These are phyloP conservation scores for Penicillium sp. DNA, from an alignment of 2,329 filamentous ascomycete genomes.

Conservation along the genomic window DNA sequence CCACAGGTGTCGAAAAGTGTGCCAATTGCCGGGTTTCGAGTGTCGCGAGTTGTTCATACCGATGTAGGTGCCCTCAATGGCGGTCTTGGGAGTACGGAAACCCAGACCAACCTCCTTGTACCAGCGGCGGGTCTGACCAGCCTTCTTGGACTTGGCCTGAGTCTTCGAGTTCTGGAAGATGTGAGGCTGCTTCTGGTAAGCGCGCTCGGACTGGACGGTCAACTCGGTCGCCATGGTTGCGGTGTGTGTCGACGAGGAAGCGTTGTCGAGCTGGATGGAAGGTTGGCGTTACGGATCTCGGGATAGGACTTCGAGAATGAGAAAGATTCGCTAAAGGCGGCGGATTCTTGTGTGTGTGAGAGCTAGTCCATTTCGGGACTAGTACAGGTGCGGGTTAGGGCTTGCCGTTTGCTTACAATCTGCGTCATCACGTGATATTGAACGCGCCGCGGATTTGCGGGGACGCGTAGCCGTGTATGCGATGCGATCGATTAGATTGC, in stretches of 20 bases:
- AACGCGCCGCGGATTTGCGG: constrained; percentile 24
- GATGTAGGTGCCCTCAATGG: constrained; percentile 99
- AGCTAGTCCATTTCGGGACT: constrained; percentile 29
- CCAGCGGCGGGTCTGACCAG: constrained; percentile 93
- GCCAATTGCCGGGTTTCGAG: constrained; percentile 16
- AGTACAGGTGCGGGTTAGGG: constrained; percentile 36
- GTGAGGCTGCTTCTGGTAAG: constrained; percentile 99
- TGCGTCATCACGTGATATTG: constrained; percentile 23
- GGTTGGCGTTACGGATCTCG: constrained; percentile 28
- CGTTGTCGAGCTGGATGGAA: constrained; percentile 32
- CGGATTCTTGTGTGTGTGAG: constrained; percentile 36
- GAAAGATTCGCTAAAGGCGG: constrained; percentile 33
- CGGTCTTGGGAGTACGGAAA: constrained; percentile 96
- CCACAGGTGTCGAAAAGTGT: constrained; percentile 15
- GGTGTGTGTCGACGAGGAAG: constrained; percentile 45
- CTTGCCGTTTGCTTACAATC: constrained; percentile 40
- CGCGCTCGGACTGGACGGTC: constrained; percentile 99
- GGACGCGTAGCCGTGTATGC: constrained; percentile 3
- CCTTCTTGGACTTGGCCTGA: constrained; percentile 71
- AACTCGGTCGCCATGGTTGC: constrained; percentile 93
- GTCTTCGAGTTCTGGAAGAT: constrained; percentile 99
- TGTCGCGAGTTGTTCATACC: constrained; percentile 60
- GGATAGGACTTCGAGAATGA: constrained; percentile 33
- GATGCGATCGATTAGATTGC: constrained; percentile 14
- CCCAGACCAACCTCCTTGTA: constrained; percentile 99